Base-by-base conservation (phyloP, 2,329 filamentous ascomycete species). In the Nectriaceae sp. region DNA sequence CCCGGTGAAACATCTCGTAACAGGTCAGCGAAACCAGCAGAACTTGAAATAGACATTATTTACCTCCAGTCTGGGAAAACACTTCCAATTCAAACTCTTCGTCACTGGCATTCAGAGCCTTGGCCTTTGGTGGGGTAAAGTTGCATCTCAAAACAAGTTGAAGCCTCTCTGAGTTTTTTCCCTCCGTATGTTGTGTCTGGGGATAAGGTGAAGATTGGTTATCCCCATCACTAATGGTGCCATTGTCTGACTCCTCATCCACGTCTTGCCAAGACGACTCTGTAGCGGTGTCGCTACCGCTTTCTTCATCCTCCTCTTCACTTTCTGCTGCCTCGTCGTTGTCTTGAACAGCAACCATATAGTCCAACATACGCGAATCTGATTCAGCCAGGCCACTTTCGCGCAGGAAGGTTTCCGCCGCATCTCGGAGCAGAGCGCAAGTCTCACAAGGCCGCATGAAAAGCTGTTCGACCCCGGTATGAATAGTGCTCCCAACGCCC, bases 71-170 rank as follows among this genome's bases (percentile, higher is more conserved):
- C n/a, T 10, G 8, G n/a, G 18, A 21, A n/a, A 39, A 39, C 10
- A 39, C 37, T 21, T 39, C 37, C 10, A 39, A n/a, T n/a, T 39
- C 37, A 18, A 39, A 39, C 8, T 39, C 37, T 21, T 39, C 37
- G 8, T 20, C 6, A 6, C 33, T 10, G 16, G 5, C 16, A 36
- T 16, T n/a, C 6, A 5, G 33, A 10, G 6, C 8, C 8, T 11
- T 21, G 18, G n/a, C 20, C 19, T 39, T 21, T 39, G 16, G 18
- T 20, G 37, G 37, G 5, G n/a, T 11, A 11, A 39, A 21, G 37
- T 21, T 20, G 18, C 16, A 39, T 39, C 37, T 39, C 37, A 39
- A 4, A 10, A 21, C 19, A 39, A 39, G 16, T 21, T 39, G 20
- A 5, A 39, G 20, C 18, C 37, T 39, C n/a, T 18, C 6, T 18